Evolutionary conservation across 371 early-diverging fungal genomes (phyloP).

Genomic region (Circinella umbellata): DNA sequence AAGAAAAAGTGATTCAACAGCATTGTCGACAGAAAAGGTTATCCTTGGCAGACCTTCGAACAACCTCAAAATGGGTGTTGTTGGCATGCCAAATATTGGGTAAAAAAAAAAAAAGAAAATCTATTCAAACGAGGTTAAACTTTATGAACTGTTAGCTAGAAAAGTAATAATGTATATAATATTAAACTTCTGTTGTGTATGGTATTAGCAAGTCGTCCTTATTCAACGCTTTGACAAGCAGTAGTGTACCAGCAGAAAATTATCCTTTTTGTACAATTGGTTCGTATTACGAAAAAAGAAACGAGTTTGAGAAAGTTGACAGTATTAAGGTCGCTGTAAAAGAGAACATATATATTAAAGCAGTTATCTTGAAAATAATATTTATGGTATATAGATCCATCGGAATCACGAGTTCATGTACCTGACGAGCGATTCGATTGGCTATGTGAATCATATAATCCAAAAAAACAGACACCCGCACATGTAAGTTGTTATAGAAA

Average conservation of each 20-base stretch:
- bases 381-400: constrained; percentile 61
- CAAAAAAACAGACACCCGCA: constrained; percentile 65
- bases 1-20: constrained; percentile 54
- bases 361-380: too few species aligned
- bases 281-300: constrained; percentile 7
- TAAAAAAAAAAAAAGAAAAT: constrained; percentile 10
- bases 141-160: too few species aligned
- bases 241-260: constrained; percentile 81
- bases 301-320: too few species aligned
- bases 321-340: too few species aligned
- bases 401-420: constrained; percentile 81
- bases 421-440: constrained; percentile 84
- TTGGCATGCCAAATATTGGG: constrained; percentile 98
- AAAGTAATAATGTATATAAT: too few species aligned
- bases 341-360: not conserved
- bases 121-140: not conserved
- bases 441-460: constrained; percentile 73
- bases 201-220: constrained; percentile 79
- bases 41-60: constrained; percentile 71
- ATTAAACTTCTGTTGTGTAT: too few species aligned
- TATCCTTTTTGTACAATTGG: constrained; percentile 77
- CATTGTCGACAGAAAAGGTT: constrained; percentile 62
- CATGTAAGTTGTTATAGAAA: constrained; percentile 32
- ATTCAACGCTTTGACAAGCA: constrained; percentile 90
- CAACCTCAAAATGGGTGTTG: constrained; percentile 93